Evolutionary conservation across 305 asterid genomes (phyloP), one percentile per base, ranked within the genome.

Genomic region (Fraxinus baroniana): DNA sequence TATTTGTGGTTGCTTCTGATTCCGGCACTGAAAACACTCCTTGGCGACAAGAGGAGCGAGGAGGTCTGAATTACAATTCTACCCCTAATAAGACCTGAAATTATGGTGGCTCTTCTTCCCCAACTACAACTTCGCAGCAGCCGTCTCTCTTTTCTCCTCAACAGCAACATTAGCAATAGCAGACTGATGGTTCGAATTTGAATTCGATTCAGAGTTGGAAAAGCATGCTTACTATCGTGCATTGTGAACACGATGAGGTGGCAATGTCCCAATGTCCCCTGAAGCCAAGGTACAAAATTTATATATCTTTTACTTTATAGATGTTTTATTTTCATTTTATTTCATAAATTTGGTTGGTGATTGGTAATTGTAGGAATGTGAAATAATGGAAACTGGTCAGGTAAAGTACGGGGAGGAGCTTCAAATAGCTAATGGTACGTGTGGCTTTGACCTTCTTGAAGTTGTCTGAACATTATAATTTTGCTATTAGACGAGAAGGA

Each of bases 211-310:
- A 77, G 82, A 83, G 22, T 79, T 88, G 87, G 80, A 87, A 85
- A 87, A 84, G 82, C 72, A 86, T 86, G 46, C 81, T 87, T 80
- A 85, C 94, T 32, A 92, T 95, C 49, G 97, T 95, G 77, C 97
- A 92, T 87, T 94, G 93, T 37, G 99, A 92, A 46, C 98, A 95
- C 7, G 99, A 94, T 84, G 99, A 94, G 81, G 94, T 89, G 12
- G 94, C 92, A 1, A 81, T 95, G 93, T 90, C 98, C 68, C 98
- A 26, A 26, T 26, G 28, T 26, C 28, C 28, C 28, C 98, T 12
- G 97, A 93, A 74, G 88, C 91, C 32, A 97, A 95, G 99, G 98
- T 94, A 81, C 75, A 60, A 70, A 75, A 81, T 80, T 52, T 77
- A 10, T 46, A 37, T 73, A 41, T 41, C 20, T 78, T 68, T 18